Evolutionary conservation across 2,329 filamentous ascomycete species (phyloP), one percentile per base, ranked within the genome.

Genomic region (Podosphaera xanthii): DNA sequence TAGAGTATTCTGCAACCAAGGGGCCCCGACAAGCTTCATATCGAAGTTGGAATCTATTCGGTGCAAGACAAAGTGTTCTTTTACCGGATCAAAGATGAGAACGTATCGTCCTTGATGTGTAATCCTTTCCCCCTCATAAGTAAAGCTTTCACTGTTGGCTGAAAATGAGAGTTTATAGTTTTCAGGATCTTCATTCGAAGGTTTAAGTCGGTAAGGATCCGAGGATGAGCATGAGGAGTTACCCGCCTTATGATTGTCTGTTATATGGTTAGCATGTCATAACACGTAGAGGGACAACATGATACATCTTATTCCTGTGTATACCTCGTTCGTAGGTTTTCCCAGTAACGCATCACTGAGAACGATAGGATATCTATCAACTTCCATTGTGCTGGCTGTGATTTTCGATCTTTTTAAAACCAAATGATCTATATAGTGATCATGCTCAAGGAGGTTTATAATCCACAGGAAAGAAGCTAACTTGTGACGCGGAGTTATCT

Each of bases 11-110:
- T 76, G 73, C 65, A 84, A 83, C 63, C 76, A 78, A 2, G 84
- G 86, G 12, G 81, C 81, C 59, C 77, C 80, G 58, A 79, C 81
- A 59, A 95, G 72, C 70, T 95, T 96, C 83, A 95, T 90, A 67
- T 87, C 83, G 71, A 94, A 85, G 46, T 83, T 82, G n/a, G 83
- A 84, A 68, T 87, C 81, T 59, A 96, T 75, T 58, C 81, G 82
- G 72, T 96, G 88, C 59, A 96, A 77, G 35, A 92, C 81, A 64
- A 92, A 92, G 59, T 78, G 83, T 67, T 91, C 81, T 58, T 80
- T 81, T 22, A 76, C 74, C 7, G 83, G 76, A 70, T 94, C 86
- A 67, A 91, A 92, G 60, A 91, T 78, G 58, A 94, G 77, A 44
- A 83, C 78, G 66, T 79, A 83, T 67, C 82, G 76, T 59, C 73